Percentiles rank a stretch among this genome's conserved stretches.
phyloP scores from a whole-genome alignment of 345 rosid species.

The Melastoma malabathricum region DNA sequence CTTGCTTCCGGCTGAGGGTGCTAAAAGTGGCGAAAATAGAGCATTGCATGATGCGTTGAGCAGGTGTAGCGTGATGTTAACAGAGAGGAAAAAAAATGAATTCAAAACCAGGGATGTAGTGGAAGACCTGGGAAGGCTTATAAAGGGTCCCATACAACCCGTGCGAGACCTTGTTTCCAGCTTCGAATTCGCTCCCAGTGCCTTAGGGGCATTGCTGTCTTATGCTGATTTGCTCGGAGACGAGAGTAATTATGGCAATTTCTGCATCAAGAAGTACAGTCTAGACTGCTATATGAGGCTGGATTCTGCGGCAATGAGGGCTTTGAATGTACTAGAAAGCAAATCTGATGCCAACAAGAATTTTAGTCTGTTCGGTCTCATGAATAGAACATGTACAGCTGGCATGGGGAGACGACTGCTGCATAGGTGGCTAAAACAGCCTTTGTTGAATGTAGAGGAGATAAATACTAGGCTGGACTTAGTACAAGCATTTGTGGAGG shows the following conservation, averaged over 20 bases:
- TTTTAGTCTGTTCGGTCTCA: slow-evolving; percentile 90
- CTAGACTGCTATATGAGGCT: slow-evolving; percentile 70
- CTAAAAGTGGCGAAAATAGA: slow-evolving; percentile 43
- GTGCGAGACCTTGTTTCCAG: slow-evolving; percentile 69
- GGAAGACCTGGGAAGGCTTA: slow-evolving; percentile 76
- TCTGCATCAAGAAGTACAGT: slow-evolving; percentile 43
- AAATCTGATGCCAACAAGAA: slow-evolving; percentile 92
- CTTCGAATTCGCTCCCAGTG: slow-evolving; percentile 77
- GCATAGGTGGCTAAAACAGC: slow-evolving; percentile 94
- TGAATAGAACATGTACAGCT: slow-evolving; percentile 96
- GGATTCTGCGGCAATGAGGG: slow-evolving; percentile 94
- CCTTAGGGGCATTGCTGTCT: slow-evolving; percentile 70
- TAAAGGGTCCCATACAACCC: slow-evolving; percentile 76
- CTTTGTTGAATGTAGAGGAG: slow-evolving; percentile 62
- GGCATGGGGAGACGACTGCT: slow-evolving; percentile 96
- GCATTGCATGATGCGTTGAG: slow-evolving; percentile 48
- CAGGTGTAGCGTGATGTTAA: slow-evolving; percentile 73
- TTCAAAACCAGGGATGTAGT: slow-evolving; percentile 84
- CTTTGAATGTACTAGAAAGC: slow-evolving; percentile 86
- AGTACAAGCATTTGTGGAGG: slow-evolving; percentile 90
- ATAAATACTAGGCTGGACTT: slow-evolving; percentile 68
- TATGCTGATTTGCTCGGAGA: slow-evolving; percentile 79
- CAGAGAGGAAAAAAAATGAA: slow-evolving; percentile 78
- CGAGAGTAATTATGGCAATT: slow-evolving; percentile 75
- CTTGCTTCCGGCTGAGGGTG: slow-evolving; percentile 64